Evolutionary conservation across 441 rosid species (phyloP).

Genomic region (Adansonia gregorii): DNA sequence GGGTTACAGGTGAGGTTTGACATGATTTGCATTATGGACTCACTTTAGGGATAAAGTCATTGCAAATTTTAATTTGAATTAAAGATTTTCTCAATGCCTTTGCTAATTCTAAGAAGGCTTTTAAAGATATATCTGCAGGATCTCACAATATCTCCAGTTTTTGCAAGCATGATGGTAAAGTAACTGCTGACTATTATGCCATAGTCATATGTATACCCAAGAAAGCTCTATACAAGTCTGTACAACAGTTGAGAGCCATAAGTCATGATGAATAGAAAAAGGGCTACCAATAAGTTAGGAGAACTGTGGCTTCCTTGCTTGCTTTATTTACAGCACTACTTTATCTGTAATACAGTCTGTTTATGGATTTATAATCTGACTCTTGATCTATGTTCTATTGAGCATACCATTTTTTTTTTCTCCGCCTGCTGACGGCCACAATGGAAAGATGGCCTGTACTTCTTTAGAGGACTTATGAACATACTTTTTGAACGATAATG

Average conservation of each 20-base stretch:
- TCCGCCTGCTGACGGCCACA: not conserved
- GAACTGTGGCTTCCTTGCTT: not conserved
- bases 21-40: not conserved
- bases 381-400: not conserved
- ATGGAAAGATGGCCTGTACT: not conserved
- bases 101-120: slow-evolving; percentile 8
- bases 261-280: slow-evolving; percentile 32
- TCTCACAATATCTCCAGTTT: slow-evolving; percentile 83
- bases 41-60: not conserved
- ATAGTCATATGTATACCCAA: slow-evolving; percentile 87
- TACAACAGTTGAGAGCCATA: slow-evolving; percentile 87
- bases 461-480: not conserved
- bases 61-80: not conserved
- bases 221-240: slow-evolving; percentile 73
- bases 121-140: slow-evolving; percentile 45
- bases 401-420: not conserved
- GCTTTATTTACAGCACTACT: not conserved
- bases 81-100: not conserved
- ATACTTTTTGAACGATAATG: not conserved
- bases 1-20: slow-evolving; percentile 74
- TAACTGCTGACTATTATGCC: slow-evolving; percentile 68
- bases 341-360: not conserved
- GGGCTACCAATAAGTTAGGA: not conserved
- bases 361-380: not conserved
- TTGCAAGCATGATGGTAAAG: slow-evolving; percentile 57